phyloP scores from a whole-genome alignment of 2,329 filamentous ascomycete species.

The Helicocarpus griseus region DNA sequence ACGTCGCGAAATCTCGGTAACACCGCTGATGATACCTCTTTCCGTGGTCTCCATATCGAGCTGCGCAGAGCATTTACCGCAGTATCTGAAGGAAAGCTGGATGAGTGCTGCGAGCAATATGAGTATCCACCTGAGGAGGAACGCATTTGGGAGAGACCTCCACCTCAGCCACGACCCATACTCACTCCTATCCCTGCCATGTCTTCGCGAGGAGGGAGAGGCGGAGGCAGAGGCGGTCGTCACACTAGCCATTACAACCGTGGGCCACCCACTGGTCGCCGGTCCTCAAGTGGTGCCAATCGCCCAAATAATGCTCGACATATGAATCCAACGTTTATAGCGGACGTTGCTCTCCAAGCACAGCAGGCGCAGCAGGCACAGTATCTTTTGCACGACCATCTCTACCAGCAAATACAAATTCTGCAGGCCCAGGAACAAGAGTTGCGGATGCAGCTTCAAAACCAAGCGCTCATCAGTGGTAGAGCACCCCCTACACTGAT shows the following conservation, averaged over 20 bases:
- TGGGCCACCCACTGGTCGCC: slow-evolving; percentile 37
- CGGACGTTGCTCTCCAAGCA: slow-evolving; percentile 13
- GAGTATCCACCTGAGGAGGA: slow-evolving; percentile 77
- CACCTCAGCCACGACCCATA: slow-evolving; percentile 46
- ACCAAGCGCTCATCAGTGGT: slow-evolving; percentile 34
- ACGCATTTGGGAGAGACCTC: slow-evolving; percentile 45
- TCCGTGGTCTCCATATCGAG: slow-evolving; percentile 82
- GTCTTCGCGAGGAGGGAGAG: slow-evolving; percentile 39
- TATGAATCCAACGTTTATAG: slow-evolving; percentile 30
- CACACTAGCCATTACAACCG: slow-evolving; percentile 41
- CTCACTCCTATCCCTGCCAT: slow-evolving; percentile 34
- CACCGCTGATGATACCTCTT: slow-evolving; percentile 90
- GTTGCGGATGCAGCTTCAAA: slow-evolving; percentile 37
- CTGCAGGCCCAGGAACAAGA: slow-evolving; percentile 43
- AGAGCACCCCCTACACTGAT: slow-evolving; percentile 30
- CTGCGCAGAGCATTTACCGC: slow-evolving; percentile 79
- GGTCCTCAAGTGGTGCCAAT: slow-evolving; percentile 49
- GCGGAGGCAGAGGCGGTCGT: slow-evolving; percentile 40
- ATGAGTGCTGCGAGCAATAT: slow-evolving; percentile 78
- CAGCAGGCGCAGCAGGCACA: slow-evolving; percentile 37
- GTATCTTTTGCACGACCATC: slow-evolving; percentile 38
- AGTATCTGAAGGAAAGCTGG: slow-evolving; percentile 67
- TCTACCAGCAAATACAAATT: slow-evolving; percentile 41
- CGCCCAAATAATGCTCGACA: slow-evolving; percentile 30
- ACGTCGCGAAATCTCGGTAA: slow-evolving; percentile 82